Evolutionary conservation across 208 protist species (phyloP).

Genomic region (Leishmania tarentolae): DNA sequence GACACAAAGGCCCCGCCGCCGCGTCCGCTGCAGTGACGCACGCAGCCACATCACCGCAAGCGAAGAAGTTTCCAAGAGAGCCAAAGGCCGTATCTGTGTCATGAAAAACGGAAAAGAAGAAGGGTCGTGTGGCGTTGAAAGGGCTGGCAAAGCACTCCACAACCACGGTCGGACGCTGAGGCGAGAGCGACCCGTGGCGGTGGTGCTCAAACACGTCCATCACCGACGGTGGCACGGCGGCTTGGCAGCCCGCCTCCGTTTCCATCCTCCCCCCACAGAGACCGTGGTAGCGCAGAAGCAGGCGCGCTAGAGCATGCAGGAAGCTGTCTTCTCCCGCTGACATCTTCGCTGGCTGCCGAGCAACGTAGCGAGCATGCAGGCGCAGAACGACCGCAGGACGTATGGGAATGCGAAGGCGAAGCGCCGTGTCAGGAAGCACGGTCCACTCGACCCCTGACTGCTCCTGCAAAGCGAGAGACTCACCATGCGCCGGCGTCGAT

Average conservation of each 20-base stretch:
- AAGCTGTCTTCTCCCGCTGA: slow-evolving; percentile 5
- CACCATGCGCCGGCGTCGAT: not conserved
- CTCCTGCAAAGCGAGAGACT: not conserved
- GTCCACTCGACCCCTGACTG: slow-evolving; percentile 1
- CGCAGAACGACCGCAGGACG: slow-evolving; percentile 1
- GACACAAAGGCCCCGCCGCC: not conserved
- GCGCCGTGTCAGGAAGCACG: not conserved
- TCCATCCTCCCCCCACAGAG: slow-evolving; percentile 30
- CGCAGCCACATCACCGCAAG: slow-evolving; percentile 5
- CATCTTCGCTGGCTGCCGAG: not conserved
- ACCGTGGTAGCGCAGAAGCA: slow-evolving; percentile 46
- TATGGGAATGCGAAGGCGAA: slow-evolving; percentile 17
- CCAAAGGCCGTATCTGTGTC: slow-evolving; percentile 52
- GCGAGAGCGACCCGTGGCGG: slow-evolving; percentile 1
- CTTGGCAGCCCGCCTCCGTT: slow-evolving; percentile 46
- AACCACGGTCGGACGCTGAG: not conserved
- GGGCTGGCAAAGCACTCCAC: slow-evolving; percentile 55
- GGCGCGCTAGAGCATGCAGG: slow-evolving; percentile 20
- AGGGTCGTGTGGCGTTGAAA: slow-evolving; percentile 40
- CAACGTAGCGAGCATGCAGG: slow-evolving; percentile 11
- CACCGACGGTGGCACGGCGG: slow-evolving; percentile 30
- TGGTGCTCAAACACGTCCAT: slow-evolving; percentile 30
- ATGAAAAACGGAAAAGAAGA: slow-evolving; percentile 44
- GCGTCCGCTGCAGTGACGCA: slow-evolving; percentile 14
- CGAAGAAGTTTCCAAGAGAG: slow-evolving; percentile 48